Evolutionary conservation across 2,329 filamentous ascomycete genomes (phyloP).

Genomic region (Cladosporium austrohemisphaericum): DNA sequence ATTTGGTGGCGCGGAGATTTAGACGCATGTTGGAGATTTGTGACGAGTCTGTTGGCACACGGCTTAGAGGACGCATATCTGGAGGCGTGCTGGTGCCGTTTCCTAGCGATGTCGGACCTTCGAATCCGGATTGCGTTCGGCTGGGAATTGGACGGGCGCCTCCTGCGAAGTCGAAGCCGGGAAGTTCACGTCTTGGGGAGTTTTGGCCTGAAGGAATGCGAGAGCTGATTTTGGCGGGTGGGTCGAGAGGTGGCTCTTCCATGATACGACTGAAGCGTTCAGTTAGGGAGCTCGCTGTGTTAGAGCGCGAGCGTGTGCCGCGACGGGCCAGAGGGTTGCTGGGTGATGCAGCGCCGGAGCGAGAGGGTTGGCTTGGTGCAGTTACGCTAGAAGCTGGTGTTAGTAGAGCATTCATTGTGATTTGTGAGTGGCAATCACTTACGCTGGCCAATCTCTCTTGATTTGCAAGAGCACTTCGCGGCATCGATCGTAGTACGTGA

Average conservation of each 20-base stretch:
- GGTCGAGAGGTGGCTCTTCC: conserved; percentile 53
- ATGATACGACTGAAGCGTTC: conserved; percentile 54
- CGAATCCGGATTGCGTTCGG: conserved; percentile 54
- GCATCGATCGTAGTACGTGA: conserved; percentile 88
- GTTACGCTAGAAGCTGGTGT: conserved; percentile 13
- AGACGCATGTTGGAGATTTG: conserved; percentile 46
- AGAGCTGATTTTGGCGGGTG: conserved; percentile 53
- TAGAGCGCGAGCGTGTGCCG: conserved; percentile 55
- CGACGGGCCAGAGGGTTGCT: conserved; percentile 34
- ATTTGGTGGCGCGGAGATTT: conserved; percentile 41
- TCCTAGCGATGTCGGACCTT: conserved; percentile 49
- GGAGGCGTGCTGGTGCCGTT: conserved; percentile 51
- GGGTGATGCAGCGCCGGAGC: conserved; percentile 28
- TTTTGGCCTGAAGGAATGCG: conserved; percentile 37
- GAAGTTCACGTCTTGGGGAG: conserved; percentile 40
- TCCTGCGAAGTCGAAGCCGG: conserved; percentile 40
- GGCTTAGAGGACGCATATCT: conserved; percentile 45
- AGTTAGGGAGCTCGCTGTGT: conserved; percentile 60
- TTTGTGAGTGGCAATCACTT: conserved; percentile 39
- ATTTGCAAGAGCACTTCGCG: conserved; percentile 73
- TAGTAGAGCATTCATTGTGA: neutral
- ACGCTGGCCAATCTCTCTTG: conserved; percentile 65
- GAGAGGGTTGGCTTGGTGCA: conserved; percentile 22
- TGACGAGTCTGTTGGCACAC: conserved; percentile 54
- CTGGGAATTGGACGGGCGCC: conserved; percentile 43